phyloP scores from a whole-genome alignment of 352 stramenopile species.

The Pythium phragmiticola region DNA sequence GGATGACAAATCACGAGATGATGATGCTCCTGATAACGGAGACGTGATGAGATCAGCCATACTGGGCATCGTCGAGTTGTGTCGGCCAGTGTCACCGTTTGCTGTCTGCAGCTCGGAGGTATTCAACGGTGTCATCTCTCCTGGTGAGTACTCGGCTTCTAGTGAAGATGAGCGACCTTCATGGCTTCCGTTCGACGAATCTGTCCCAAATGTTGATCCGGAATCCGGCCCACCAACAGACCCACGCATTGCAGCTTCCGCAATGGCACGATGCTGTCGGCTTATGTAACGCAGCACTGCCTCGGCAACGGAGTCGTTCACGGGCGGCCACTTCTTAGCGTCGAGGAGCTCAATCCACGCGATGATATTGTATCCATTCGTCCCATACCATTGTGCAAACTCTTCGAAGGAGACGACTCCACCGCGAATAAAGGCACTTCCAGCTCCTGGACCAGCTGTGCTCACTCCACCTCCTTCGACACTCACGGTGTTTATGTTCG shows the following conservation, averaged over 20 bases:
- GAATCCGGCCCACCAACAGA: constrained; percentile 42
- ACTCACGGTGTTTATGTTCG: constrained; percentile 51
- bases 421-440: constrained; percentile 65
- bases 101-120: constrained; percentile 40
- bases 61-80: constrained; percentile 46
- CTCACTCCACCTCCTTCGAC: constrained; percentile 53
- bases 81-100: constrained; percentile 38
- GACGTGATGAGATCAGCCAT: constrained; percentile 66
- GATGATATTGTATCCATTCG: constrained; percentile 78
- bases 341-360: constrained; percentile 87
- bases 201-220: constrained; percentile 59
- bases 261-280: constrained; percentile 61
- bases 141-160: constrained; percentile 40
- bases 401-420: constrained; percentile 83
- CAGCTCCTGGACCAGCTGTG: constrained; percentile 56
- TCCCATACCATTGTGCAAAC: constrained; percentile 86
- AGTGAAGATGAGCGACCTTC: constrained; percentile 40
- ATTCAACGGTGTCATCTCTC: constrained; percentile 34
- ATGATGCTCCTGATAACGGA: constrained; percentile 39
- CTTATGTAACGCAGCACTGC: constrained; percentile 79
- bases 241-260: constrained; percentile 20
- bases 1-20: constrained; percentile 58
- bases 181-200: constrained; percentile 64
- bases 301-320: constrained; percentile 55
- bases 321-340: constrained; percentile 79